These are phyloP conservation scores for Cryptococcus maquisensis DNA, from an alignment of 1,284 basidiomycete genomes.

Conservation along the genomic window DNA sequence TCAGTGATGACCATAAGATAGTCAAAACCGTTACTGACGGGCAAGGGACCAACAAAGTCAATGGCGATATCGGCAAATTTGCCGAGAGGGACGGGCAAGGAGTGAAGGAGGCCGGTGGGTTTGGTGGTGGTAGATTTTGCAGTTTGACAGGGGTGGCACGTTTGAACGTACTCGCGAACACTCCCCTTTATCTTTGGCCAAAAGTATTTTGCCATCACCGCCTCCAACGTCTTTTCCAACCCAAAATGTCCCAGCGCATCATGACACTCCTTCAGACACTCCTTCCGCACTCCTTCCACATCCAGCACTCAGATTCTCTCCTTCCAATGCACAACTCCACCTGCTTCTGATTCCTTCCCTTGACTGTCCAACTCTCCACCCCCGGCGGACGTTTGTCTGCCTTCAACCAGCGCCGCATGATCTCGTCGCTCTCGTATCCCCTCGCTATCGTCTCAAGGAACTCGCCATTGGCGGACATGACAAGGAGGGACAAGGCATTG, in stretches of 20 bases:
- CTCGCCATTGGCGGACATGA: no score
- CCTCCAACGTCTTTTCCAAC: not conserved
- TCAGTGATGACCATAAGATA: constrained; percentile 1
- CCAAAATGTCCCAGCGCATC: not conserved
- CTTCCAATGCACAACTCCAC: not conserved
- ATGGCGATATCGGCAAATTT: constrained; percentile 1
- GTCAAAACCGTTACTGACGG: not conserved
- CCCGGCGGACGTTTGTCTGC: not conserved
- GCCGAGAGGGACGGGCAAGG: not conserved
- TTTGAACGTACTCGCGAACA: not conserved
- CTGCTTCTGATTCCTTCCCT: not conserved
- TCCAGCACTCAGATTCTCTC: not conserved
- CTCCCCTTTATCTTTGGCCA: not conserved
- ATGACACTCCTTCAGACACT: not conserved
- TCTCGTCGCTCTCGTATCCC: not conserved
- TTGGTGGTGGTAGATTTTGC: not conserved
- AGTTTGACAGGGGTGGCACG: not conserved
- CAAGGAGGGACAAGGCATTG: no score
- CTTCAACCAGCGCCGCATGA: not conserved
- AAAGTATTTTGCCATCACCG: not conserved
- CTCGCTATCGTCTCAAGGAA: no score
- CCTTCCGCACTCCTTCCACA: not conserved
- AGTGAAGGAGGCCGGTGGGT: not conserved
- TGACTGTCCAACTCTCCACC: not conserved
- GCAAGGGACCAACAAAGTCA: not conserved